These are phyloP conservation scores for Scedosporium aurantiacum DNA, from an alignment of 2,329 filamentous ascomycete genomes.

Conservation along the genomic window DNA sequence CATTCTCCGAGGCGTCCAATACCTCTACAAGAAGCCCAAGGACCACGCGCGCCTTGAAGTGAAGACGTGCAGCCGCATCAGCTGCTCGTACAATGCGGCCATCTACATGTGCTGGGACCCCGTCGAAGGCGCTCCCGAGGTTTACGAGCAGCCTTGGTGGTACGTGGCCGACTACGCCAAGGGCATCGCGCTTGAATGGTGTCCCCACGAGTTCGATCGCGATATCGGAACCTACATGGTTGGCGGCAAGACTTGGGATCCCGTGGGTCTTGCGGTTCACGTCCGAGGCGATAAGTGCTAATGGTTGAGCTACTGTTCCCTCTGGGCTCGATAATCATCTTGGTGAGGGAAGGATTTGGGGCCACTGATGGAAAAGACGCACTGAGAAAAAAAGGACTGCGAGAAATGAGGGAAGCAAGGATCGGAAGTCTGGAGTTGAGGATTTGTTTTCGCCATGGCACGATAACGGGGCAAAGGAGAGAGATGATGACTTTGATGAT, in stretches of 20 bases:
- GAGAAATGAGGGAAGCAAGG: too few species aligned
- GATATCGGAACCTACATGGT: neutral
- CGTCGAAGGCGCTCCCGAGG: neutral
- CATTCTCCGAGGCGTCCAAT: neutral
- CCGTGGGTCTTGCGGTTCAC: neutral
- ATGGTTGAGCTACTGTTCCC: neutral
- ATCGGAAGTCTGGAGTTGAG: too few species aligned
- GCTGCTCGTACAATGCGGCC: neutral
- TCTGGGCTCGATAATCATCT: too few species aligned
- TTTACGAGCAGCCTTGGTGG: neutral
- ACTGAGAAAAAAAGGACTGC: too few species aligned
- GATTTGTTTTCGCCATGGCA: too few species aligned
- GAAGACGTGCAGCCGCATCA: neutral
- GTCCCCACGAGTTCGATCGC: neutral
- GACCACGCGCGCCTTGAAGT: neutral
- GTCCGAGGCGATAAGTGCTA: neutral
- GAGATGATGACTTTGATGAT: too few species aligned
- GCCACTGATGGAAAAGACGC: too few species aligned
- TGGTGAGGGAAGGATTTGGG: too few species aligned
- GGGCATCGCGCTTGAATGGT: neutral
- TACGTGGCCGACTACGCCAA: neutral
- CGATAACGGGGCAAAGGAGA: too few species aligned
- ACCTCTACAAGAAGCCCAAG: neutral
- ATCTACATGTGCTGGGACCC: conserved; percentile 3
- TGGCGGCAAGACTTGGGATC: neutral